Conservation (phyloP, 2,329 filamentous ascomycete species). For the Cladophialophora yegresii region DNA sequence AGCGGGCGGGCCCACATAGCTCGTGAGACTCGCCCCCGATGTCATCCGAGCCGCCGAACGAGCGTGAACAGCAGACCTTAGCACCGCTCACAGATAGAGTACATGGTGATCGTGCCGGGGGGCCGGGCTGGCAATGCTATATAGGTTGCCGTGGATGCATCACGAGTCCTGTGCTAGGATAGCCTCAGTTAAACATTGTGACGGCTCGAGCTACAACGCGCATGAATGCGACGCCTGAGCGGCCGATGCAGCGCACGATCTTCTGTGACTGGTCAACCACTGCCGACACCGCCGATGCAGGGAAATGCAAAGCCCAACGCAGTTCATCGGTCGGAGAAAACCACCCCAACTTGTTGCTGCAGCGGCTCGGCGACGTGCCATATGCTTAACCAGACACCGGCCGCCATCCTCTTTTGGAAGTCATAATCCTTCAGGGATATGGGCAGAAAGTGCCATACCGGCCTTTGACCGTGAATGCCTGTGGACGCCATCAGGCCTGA, state of each 20-base stretch:
- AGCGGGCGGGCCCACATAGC: slow-evolving; percentile 7
- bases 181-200: background rate
- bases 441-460: background rate
- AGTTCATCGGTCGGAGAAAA: slow-evolving; percentile 9
- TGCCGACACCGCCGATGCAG: slow-evolving; percentile 3
- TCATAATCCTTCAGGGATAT: background rate
- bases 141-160: background rate
- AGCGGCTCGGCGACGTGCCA: slow-evolving; percentile 10
- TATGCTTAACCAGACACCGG: slow-evolving; percentile 1
- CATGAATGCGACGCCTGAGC: background rate
- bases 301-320: slow-evolving; percentile 12
- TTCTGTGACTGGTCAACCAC: background rate
- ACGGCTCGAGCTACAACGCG: too few species aligned
- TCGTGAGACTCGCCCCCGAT: slow-evolving; percentile 6
- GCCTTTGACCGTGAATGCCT: background rate
- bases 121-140: background rate
- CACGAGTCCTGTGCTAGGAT: background rate
- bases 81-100: background rate
- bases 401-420: slow-evolving; percentile 8
- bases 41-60: slow-evolving; percentile 14
- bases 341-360: slow-evolving; percentile 2
- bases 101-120: background rate
- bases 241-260: background rate
- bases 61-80: background rate
- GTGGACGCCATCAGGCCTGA: background rate